Evolutionary conservation across 1,139 yeast genomes (phyloP).

Genomic region (Debaryomyces sp.): DNA sequence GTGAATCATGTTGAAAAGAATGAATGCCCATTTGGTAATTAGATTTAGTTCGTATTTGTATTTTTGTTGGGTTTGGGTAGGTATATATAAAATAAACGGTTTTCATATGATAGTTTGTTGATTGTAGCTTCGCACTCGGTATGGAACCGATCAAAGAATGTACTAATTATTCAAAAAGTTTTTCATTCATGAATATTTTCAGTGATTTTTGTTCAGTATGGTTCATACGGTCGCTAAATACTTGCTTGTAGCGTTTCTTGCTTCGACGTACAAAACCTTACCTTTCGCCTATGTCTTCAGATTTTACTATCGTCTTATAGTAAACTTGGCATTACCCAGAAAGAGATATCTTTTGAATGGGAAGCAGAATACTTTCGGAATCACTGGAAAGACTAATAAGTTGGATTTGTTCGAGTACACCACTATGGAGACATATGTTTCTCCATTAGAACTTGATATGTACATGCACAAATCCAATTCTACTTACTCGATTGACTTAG

Average conservation of each 20-base stretch:
- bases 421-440: conserved; percentile 57
- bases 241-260: conserved; percentile 15
- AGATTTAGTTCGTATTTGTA: conserved; percentile 2
- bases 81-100: conserved; percentile 1
- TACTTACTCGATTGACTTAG: conserved; percentile 84
- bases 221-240: conserved; percentile 6
- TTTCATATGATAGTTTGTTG: neutral
- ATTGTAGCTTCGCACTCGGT: neutral
- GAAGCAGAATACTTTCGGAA: conserved; percentile 38
- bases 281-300: conserved; percentile 71
- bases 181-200: neutral
- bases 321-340: conserved; percentile 42
- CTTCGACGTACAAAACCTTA: conserved; percentile 55
- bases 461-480: conserved; percentile 86
- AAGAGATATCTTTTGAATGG: conserved; percentile 22
- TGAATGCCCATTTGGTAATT: conserved; percentile 42
- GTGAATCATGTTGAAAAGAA: conserved; percentile 66
- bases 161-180: neutral
- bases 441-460: conserved; percentile 81
- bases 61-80: conserved; percentile 5
- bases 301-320: conserved; percentile 54
- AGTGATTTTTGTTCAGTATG: conserved; percentile 3
- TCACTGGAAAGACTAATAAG: conserved; percentile 22
- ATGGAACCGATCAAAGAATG: neutral
- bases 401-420: conserved; percentile 48